Base-by-base conservation (phyloP, 768 basidiomycete species). In the Russula ochroleuca region DNA sequence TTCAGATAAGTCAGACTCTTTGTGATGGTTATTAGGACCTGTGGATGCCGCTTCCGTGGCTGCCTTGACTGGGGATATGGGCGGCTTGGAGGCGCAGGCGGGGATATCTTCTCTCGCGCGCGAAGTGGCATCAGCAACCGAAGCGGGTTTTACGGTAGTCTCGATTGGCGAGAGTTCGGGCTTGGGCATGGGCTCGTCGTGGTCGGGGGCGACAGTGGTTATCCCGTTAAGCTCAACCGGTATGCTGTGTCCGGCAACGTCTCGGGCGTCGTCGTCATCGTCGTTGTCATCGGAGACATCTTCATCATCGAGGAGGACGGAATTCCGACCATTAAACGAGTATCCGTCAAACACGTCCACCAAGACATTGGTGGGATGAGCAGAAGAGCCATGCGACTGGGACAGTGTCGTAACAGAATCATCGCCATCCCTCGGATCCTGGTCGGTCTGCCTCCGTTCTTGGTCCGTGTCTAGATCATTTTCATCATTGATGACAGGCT, bases 291-390 rank as follows among this genome's bases (percentile, higher is more conserved):
- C 25, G 33, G 43, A n/a, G n/a, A n/a, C n/a, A n/a, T n/a, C n/a
- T n/a, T n/a, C n/a, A n/a, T n/a, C 41, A 43, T 88, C 90, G 50
- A 92, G 74, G 57, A 92, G 75, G 64, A 94, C 81, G 2, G 91
- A 92, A 75, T 91, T 80, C 19, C 90, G 80, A 11, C 91, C 93
- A 74, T 92, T 92, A 81, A 92, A 97, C 51, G 90, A 92, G 75
- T 97, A 97, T 4, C 93, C 94, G 74, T 94, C 94, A 71, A 95
- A 97, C 33, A 95, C 85, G 73, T 94, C 92, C n/a, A 85, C 77
- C 28, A 72, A 75, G 8, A 86, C 81, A 28, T 87, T 84, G 13
- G 74, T 73, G 2, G 76, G 73, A 21, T 80, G 82, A 11, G 86
- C 81, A 10, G 88, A 90, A 5, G 88, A 87, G 65, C 87, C 88